phyloP scores from a whole-genome alignment of 169 alveolate genomes.

The Cryptosporidium canis region DNA sequence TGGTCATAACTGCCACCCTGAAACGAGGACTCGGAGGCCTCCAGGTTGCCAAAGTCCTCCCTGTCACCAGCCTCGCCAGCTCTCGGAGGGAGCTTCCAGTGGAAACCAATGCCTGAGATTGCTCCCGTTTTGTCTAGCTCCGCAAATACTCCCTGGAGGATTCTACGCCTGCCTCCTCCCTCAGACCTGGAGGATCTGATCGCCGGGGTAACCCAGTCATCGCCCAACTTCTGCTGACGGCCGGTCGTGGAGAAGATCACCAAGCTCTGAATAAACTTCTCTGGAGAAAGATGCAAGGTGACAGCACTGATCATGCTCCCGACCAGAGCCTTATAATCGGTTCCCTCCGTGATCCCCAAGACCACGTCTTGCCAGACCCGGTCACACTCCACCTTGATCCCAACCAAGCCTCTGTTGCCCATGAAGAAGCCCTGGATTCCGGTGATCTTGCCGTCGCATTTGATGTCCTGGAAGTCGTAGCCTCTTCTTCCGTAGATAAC shows the following conservation, averaged over 20 bases:
- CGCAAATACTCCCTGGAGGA: slow-evolving; percentile 51
- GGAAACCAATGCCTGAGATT: slow-evolving; percentile 63
- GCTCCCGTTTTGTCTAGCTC: slow-evolving; percentile 69
- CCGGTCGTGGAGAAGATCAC: slow-evolving; percentile 38
- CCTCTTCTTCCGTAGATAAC: slow-evolving; percentile 52
- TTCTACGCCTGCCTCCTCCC: slow-evolving; percentile 36
- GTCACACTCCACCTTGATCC: slow-evolving; percentile 64
- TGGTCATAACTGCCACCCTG: background rate
- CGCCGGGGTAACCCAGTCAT: slow-evolving; percentile 57
- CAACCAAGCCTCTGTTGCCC: slow-evolving; percentile 70
- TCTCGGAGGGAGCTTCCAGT: slow-evolving; percentile 36
- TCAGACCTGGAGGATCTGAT: slow-evolving; percentile 57
- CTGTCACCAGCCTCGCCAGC: slow-evolving; percentile 66
- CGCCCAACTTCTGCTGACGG: slow-evolving; percentile 41
- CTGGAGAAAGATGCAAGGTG: slow-evolving; percentile 59
- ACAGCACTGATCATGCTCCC: slow-evolving; percentile 61
- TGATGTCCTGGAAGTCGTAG: slow-evolving; percentile 56
- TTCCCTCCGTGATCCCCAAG: slow-evolving; percentile 65
- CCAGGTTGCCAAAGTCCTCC: slow-evolving; percentile 44
- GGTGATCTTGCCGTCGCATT: slow-evolving; percentile 64
- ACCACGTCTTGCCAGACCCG: slow-evolving; percentile 61
- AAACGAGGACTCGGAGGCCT: slow-evolving; percentile 8
- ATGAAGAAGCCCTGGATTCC: slow-evolving; percentile 54
- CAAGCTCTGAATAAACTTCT: slow-evolving; percentile 64
- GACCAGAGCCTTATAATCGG: slow-evolving; percentile 48